A percentile compares a stretch with the other conserved stretches of the same genome.
Conservation (phyloP, 2,329 filamentous ascomycete genomes). For the Pestalotiopsis sp. region DNA sequence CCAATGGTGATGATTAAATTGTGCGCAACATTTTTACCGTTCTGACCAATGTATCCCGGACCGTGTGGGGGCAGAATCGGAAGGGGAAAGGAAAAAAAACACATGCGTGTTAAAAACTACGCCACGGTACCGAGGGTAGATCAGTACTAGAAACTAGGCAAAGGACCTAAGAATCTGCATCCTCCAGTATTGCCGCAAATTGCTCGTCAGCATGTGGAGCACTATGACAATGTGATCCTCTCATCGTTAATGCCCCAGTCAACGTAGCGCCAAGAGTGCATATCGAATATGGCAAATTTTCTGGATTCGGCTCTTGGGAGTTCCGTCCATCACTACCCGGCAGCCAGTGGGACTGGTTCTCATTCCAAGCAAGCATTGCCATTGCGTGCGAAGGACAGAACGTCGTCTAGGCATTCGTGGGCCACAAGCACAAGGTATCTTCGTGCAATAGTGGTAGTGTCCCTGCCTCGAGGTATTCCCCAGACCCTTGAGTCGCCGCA, state of each 20-base stretch:
- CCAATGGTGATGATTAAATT: not conserved
- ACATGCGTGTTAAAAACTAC: not conserved
- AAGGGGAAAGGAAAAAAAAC: not conserved
- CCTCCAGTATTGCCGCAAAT: not conserved
- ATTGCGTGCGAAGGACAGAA: too few species aligned
- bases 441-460: not conserved
- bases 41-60: not conserved
- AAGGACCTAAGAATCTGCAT: not conserved
- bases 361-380: not conserved
- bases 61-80: not conserved
- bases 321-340: constrained; percentile 9
- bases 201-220: constrained; percentile 11
- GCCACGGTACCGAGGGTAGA: not conserved
- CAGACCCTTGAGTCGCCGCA: not conserved
- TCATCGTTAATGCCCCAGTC: constrained; percentile 1
- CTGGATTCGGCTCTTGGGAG: constrained; percentile 14
- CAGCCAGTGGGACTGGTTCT: not conserved
- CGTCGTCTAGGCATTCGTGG: too few species aligned
- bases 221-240: constrained; percentile 7
- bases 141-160: not conserved
- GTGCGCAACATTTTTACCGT: not conserved
- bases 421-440: not conserved
- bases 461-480: not conserved
- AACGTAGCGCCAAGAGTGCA: not conserved
- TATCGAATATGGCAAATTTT: constrained; percentile 5